Evolutionary conservation across 2,329 filamentous ascomycete genomes (phyloP).

Genomic region (Thelonectria discophora): DNA sequence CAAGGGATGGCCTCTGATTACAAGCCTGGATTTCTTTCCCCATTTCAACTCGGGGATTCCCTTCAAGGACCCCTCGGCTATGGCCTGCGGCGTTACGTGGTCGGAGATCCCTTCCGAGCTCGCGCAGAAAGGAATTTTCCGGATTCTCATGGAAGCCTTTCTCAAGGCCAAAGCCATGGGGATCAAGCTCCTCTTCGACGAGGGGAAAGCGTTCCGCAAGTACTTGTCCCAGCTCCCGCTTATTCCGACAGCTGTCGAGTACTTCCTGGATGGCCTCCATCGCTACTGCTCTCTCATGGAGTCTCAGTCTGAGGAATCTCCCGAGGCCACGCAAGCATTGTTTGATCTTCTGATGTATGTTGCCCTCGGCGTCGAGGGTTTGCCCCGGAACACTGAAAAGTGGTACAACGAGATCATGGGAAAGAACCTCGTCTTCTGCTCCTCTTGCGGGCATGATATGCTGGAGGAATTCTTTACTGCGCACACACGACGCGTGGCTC

Average conservation of each 20-base stretch:
- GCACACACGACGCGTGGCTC: background rate
- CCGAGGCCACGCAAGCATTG: constrained; percentile 30
- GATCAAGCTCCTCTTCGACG: constrained; percentile 44
- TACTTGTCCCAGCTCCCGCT: constrained; percentile 45
- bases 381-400: constrained; percentile 32
- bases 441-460: constrained; percentile 48
- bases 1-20: constrained; percentile 27
- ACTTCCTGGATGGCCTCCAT: constrained; percentile 47
- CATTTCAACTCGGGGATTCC: constrained; percentile 44
- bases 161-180: constrained; percentile 46
- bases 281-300: constrained; percentile 41
- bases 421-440: constrained; percentile 41
- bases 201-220: constrained; percentile 42
- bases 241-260: constrained; percentile 39
- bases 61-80: constrained; percentile 12
- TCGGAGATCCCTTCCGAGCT: constrained; percentile 33
- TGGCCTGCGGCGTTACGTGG: constrained; percentile 47
- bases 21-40: constrained; percentile 48
- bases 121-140: constrained; percentile 47
- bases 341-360: constrained; percentile 49
- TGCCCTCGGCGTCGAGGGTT: constrained; percentile 37
- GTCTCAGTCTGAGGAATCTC: background rate
- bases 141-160: constrained; percentile 47
- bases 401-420: constrained; percentile 44
- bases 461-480: constrained; percentile 44